A percentile compares a stretch with the other conserved stretches of the same genome.
phyloP scores from a whole-genome alignment of 2,329 filamentous ascomycete species.

The Aspergillus novofumigatus region DNA sequence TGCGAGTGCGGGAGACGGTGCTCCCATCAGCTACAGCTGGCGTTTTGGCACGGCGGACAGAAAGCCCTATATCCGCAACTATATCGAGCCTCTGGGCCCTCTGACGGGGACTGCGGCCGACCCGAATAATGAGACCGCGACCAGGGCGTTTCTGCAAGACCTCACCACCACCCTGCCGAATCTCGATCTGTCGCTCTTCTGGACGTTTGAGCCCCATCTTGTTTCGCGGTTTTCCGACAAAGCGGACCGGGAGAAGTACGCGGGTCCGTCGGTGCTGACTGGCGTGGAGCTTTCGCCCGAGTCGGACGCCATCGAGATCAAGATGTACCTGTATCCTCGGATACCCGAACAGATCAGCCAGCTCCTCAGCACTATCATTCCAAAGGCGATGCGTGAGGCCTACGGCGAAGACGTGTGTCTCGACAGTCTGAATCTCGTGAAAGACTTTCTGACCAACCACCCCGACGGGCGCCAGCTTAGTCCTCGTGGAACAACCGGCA shows the following conservation, averaged over 20 bases:
- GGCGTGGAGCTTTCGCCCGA: conserved; percentile 1
- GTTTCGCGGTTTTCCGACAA: background rate
- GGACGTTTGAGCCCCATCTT: conserved; percentile 1
- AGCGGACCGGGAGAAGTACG: background rate
- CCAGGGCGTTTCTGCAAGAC: background rate
- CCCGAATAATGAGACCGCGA: background rate
- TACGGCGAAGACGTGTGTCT: conserved; percentile 1
- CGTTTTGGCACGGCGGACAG: background rate
- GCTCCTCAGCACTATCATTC: conserved; percentile 1
- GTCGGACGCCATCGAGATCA: conserved; percentile 1
- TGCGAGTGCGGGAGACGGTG: background rate
- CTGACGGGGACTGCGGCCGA: conserved; percentile 3
- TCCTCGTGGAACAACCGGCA: conserved; percentile 1
- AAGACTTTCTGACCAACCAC: conserved; percentile 1
- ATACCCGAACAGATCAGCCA: background rate
- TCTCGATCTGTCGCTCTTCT: conserved; percentile 1
- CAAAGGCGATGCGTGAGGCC: conserved; percentile 1
- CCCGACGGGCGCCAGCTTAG: background rate
- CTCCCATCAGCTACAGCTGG: conserved; percentile 6
- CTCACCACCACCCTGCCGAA: background rate
- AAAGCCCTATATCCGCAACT: conserved; percentile 3
- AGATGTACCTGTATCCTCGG: background rate
- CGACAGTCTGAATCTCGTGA: conserved; percentile 1
- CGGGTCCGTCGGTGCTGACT: conserved; percentile 1
- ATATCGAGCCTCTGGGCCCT: conserved; percentile 3